These are phyloP conservation scores for Hypsizygus marmoreus DNA, from an alignment of 768 basidiomycete species.

Conservation along the genomic window DNA sequence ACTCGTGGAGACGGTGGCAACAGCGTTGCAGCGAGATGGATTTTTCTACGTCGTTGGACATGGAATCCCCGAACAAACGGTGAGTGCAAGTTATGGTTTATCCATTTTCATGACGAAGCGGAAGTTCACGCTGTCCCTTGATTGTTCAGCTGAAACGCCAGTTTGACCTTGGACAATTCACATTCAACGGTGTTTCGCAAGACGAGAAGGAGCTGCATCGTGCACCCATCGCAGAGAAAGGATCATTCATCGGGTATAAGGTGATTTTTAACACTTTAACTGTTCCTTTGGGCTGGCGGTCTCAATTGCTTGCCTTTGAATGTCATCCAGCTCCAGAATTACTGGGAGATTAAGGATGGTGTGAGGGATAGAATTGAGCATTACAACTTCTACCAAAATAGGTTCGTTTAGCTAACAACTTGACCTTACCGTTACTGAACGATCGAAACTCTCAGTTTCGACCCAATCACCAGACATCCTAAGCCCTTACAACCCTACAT, in stretches of 20 bases:
- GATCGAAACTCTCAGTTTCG: constrained; percentile 31
- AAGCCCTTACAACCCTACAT: constrained; percentile 30
- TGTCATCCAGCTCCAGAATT: constrained; percentile 30
- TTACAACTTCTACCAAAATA: constrained; percentile 33
- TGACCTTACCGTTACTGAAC: too few relatives aligned
- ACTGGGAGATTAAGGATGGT: constrained; percentile 37
- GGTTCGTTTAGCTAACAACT: too few relatives aligned
- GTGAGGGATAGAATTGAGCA: constrained; percentile 36
- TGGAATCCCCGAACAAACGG: constrained; percentile 26
- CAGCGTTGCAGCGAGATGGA: constrained; percentile 32
- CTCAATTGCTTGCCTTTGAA: neutral
- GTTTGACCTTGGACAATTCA: constrained; percentile 31
- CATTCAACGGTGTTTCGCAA: constrained; percentile 30
- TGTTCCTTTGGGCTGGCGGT: neutral
- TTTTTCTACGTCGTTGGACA: constrained; percentile 39
- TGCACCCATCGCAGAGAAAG: constrained; percentile 34
- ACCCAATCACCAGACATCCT: constrained; percentile 31
- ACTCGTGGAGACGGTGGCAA: constrained; percentile 29
- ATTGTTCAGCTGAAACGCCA: constrained; percentile 28
- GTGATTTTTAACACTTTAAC: constrained; percentile 12
- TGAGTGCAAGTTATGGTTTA: too few relatives aligned
- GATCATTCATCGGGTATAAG: constrained; percentile 38
- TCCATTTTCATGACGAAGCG: neutral
- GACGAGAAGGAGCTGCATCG: constrained; percentile 32
- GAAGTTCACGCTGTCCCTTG: neutral